These are phyloP conservation scores for Starmerella floricola DNA, from an alignment of 805 yeast genomes.

Conservation along the genomic window DNA sequence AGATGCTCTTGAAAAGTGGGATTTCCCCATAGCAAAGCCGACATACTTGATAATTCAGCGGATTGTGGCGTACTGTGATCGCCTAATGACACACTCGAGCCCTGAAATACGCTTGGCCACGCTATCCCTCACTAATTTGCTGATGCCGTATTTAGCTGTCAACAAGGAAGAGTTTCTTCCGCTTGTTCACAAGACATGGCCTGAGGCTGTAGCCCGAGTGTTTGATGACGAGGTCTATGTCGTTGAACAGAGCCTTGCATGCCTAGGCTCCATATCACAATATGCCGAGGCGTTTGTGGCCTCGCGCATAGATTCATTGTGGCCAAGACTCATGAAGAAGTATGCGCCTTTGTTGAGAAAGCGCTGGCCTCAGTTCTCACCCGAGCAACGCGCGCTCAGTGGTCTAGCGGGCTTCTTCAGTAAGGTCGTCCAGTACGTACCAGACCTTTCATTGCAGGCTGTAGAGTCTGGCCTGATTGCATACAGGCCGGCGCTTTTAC, in stretches of 20 bases:
- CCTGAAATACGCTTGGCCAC: constrained; percentile 44
- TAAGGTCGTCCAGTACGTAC: constrained; percentile 1
- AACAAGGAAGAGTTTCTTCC: constrained; percentile 38
- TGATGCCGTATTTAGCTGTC: constrained; percentile 45
- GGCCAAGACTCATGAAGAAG: constrained; percentile 10
- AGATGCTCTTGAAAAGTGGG: constrained; percentile 41
- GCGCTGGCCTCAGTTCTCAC: constrained; percentile 20
- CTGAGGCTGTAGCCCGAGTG: constrained; percentile 29
- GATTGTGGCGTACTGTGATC: constrained; percentile 56
- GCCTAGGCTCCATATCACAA: constrained; percentile 24
- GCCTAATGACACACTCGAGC: constrained; percentile 57
- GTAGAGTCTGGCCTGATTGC: constrained; percentile 9
- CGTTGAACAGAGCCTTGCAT: constrained; percentile 25
- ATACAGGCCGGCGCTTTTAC: constrained; percentile 13
- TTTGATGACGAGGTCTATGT: constrained; percentile 28
- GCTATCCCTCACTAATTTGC: constrained; percentile 36
- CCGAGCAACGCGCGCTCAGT: constrained; percentile 10
- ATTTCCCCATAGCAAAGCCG: constrained; percentile 49
- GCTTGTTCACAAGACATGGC: constrained; percentile 43
- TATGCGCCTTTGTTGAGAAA: constrained; percentile 3
- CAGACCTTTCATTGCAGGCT: constrained; percentile 8
- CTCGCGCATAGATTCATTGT: constrained; percentile 24
- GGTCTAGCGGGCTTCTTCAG: constrained; percentile 8
- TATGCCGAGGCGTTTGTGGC: constrained; percentile 30
- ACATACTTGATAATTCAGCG: constrained; percentile 49